Evolutionary conservation across 148 eudicot species (phyloP).

Genomic region (Vaccinium myrtillus): DNA sequence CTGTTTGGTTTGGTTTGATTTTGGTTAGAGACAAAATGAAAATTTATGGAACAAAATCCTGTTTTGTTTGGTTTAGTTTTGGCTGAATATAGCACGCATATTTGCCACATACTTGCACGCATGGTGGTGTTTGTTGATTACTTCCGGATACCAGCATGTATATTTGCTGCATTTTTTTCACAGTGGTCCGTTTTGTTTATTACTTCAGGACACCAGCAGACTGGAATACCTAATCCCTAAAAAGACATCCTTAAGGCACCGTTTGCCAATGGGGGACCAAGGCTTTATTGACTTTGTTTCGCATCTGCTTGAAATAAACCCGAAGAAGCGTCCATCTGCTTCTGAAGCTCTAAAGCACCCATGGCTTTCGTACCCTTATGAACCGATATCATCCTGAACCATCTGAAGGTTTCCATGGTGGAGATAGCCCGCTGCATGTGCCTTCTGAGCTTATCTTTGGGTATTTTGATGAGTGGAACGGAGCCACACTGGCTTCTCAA

Average conservation of each 20-base stretch:
- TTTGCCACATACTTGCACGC: neutral
- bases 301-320: conserved; percentile 85
- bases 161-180: neutral
- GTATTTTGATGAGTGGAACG: neutral
- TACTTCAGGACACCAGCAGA: conserved; percentile 75
- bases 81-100: neutral
- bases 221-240: conserved; percentile 96
- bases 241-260: conserved; percentile 89
- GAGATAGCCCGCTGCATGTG: neutral
- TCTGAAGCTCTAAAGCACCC: conserved; percentile 96
- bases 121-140: too few species aligned
- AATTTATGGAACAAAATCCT: neutral
- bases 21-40: neutral
- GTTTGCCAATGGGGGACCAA: conserved; percentile 98
- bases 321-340: conserved; percentile 91
- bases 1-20: neutral
- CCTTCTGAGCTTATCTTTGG: neutral
- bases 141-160: neutral
- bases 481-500: neutral
- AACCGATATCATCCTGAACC: conserved; percentile 80
- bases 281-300: conserved; percentile 96
- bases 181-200: conserved; percentile 8
- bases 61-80: too few species aligned
- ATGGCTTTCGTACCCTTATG: conserved; percentile 95
- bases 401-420: conserved; percentile 3